phyloP scores from a whole-genome alignment of 441 rosid genomes.

The Brassica balearica region DNA sequence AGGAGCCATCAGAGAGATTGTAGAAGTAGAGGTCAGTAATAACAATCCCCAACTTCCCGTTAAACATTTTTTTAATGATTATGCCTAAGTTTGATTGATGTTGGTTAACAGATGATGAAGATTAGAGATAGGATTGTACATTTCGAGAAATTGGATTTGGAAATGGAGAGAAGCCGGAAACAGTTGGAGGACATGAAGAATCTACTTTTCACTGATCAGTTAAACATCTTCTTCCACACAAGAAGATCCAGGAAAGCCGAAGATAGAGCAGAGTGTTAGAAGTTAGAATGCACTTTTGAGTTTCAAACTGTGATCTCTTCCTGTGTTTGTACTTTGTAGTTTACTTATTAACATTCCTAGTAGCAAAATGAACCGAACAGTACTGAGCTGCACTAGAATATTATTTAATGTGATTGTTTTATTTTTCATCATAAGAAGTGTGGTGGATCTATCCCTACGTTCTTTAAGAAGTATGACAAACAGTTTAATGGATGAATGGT shows the following conservation, averaged over 20 bases:
- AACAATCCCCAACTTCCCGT: slow-evolving; percentile 18
- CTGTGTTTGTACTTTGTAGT: background rate
- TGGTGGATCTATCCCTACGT: background rate
- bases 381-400: background rate
- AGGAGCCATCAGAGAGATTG: slow-evolving; percentile 59
- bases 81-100: background rate
- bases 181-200: slow-evolving; percentile 81
- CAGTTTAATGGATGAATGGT: background rate
- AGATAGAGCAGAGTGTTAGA: slow-evolving; percentile 53
- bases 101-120: slow-evolving; percentile 67
- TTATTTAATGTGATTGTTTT: background rate
- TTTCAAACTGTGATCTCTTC: slow-evolving; percentile 8
- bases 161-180: slow-evolving; percentile 84
- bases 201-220: slow-evolving; percentile 78
- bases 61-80: background rate
- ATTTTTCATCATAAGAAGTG: background rate
- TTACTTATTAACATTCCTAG: background rate
- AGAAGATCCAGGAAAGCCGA: slow-evolving; percentile 50
- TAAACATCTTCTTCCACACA: slow-evolving; percentile 63
- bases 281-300: slow-evolving; percentile 13
- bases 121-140: slow-evolving; percentile 65
- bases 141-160: slow-evolving; percentile 82
- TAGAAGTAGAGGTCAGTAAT: slow-evolving; percentile 68
- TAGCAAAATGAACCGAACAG: background rate
- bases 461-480: background rate